Evolutionary conservation across 139 green algal genomes (phyloP), one percentile per base, ranked within the genome.

Genomic region (Chlamydomonas sphaeroides): DNA sequence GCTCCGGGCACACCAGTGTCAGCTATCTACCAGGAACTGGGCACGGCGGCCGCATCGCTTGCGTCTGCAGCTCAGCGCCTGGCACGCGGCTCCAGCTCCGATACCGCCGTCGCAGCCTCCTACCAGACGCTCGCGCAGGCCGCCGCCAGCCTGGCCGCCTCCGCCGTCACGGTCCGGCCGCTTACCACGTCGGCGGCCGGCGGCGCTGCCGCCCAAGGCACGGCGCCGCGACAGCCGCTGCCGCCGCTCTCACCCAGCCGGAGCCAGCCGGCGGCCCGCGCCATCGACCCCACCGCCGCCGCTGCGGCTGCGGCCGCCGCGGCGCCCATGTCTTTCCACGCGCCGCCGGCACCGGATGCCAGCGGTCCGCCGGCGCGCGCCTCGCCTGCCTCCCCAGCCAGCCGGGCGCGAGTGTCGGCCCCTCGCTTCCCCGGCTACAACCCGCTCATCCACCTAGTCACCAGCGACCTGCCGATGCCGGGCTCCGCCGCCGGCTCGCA

Each of bases 361-460:
- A n/a, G n/a, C n/a, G n/a, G n/a, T n/a, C n/a, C n/a, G n/a, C n/a
- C n/a, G n/a, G n/a, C n/a, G n/a, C n/a, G 11, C 5, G 59, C 26
- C 30, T 30, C 59, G 14, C 26, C 57, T 17, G n/a, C 59, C n/a
- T 5, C n/a, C 11, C 21, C 28, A 1, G n/a, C 32, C 23, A 23
- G 28, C 15, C 32, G 75, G 23, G 61, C 32, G 32, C 32, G 42
- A 5, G 62, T 72, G 35, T 3, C 23, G 5, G 75, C 26, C 2
- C 75, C 61, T 1, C 75, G 75, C 42, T 82, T 82, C 63, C 75
- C 75, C 41, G 75, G 75, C 62, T 82, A 82, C 41, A 82, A 72
- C 75, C 75, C 75, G n/a, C 59, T 82, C 38, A 65, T 82, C 23
- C 75, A 82, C 75, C 21, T 82, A 0, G 3, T 82, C 42, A 25